Percentiles rank a stretch among this genome's conserved stretches.
phyloP scores from a whole-genome alignment of 805 yeast genomes.

The Yarrowia sp. region DNA sequence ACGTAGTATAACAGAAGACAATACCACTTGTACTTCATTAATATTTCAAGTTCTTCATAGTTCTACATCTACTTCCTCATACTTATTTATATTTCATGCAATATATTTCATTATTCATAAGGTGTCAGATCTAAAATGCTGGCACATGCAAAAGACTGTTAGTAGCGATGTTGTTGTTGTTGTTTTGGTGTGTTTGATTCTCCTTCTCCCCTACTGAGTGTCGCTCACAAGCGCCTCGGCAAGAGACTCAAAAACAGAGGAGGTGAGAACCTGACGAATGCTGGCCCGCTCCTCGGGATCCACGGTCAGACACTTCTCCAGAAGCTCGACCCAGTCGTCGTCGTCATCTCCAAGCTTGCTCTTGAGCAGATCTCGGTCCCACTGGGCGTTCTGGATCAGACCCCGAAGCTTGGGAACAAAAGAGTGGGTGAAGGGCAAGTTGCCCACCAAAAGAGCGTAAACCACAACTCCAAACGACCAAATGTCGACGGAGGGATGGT shows the following conservation, averaged over 20 bases:
- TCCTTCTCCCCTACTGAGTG: background rate
- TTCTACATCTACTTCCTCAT: background rate
- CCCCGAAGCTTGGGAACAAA: constrained; percentile 80
- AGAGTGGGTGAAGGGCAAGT: constrained; percentile 82
- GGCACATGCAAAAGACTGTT: constrained; percentile 36
- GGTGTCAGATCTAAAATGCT: constrained; percentile 17
- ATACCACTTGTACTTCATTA: too few species aligned
- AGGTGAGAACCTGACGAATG: constrained; percentile 40
- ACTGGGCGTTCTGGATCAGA: constrained; percentile 72
- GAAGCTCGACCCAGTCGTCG: constrained; percentile 39
- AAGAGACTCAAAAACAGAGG: constrained; percentile 29
- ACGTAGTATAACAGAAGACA: too few species aligned
- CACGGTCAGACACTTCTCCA: constrained; percentile 42
- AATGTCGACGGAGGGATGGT: constrained; percentile 76
- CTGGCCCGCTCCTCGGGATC: constrained; percentile 41
- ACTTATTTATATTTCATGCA: constrained; percentile 5
- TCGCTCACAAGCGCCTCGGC: constrained; percentile 37
- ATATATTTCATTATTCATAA: constrained; percentile 35
- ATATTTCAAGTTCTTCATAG: too few species aligned
- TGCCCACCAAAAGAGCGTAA: constrained; percentile 75
- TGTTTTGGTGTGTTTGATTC: background rate
- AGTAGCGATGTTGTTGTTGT: constrained; percentile 11
- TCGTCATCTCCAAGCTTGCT: constrained; percentile 39
- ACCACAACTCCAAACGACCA: constrained; percentile 90
- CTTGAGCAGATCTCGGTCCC: constrained; percentile 56